A percentile compares a stretch with the other conserved stretches of the same genome.
These are phyloP conservation scores for Solanum hybrid DNA, from an alignment of 305 asterid genomes.

Conservation along the genomic window DNA sequence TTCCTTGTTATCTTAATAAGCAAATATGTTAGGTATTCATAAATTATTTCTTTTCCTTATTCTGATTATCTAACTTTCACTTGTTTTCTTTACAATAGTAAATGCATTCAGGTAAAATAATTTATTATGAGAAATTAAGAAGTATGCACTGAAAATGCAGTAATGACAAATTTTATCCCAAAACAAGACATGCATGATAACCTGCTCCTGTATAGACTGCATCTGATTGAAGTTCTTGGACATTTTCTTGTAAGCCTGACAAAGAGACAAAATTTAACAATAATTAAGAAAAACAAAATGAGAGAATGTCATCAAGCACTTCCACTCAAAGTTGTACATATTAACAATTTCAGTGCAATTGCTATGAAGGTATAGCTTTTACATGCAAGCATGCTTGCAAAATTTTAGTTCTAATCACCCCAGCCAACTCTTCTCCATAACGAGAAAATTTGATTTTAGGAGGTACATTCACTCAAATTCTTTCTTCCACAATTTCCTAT, in stretches of 20 bases:
- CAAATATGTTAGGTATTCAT: neutral
- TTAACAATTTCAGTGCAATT: neutral
- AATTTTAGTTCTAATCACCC: neutral
- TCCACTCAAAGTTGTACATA: neutral
- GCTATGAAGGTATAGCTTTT: neutral
- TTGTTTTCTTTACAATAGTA: neutral
- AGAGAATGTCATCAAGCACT: neutral
- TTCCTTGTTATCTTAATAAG: neutral
- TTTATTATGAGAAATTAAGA: neutral
- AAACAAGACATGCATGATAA: slow-evolving; percentile 11
- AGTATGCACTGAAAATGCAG: neutral
- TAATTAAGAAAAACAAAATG: slow-evolving; percentile 1
- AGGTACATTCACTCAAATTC: neutral
- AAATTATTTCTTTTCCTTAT: neutral
- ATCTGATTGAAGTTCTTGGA: slow-evolving; percentile 57
- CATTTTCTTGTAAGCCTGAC: slow-evolving; percentile 76
- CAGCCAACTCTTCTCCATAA: neutral
- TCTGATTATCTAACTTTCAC: neutral
- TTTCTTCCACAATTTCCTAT: neutral
- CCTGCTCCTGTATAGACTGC: slow-evolving; percentile 88
- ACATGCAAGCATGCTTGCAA: neutral
- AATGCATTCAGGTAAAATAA: neutral
- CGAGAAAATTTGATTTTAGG: neutral
- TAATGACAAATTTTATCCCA: neutral
- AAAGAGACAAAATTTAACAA: slow-evolving; percentile 6